Conservation (phyloP, 1,284 basidiomycete species). For the Thelephora terrestris region DNA sequence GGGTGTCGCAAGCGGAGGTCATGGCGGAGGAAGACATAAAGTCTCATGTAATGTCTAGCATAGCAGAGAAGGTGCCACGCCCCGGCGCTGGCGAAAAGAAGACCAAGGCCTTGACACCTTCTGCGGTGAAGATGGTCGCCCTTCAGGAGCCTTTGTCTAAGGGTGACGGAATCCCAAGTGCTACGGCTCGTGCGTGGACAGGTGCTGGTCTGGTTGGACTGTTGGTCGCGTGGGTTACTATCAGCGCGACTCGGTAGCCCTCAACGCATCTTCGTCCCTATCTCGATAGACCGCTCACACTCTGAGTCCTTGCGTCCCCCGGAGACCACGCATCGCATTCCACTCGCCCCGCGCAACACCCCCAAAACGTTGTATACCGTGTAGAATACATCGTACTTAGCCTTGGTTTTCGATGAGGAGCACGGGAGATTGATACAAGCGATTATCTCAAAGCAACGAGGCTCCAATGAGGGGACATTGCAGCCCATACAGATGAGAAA, state of each 20-base stretch:
- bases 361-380: too few relatives aligned
- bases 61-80: background rate
- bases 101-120: background rate
- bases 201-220: background rate
- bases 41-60: background rate
- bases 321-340: too few relatives aligned
- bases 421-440: too few relatives aligned
- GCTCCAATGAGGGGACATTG: too few relatives aligned
- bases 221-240: background rate
- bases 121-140: background rate
- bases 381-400: too few relatives aligned
- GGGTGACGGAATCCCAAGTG: background rate
- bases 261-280: too few relatives aligned
- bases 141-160: background rate
- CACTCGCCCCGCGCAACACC: too few relatives aligned
- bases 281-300: too few relatives aligned
- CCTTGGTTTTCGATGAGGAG: too few relatives aligned
- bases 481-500: too few relatives aligned
- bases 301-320: too few relatives aligned
- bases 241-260: background rate
- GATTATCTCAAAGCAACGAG: too few relatives aligned
- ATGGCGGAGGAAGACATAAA: constrained; percentile 7
- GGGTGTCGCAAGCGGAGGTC: constrained; percentile 79
- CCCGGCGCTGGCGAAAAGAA: background rate
- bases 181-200: background rate